Evolutionary conservation across 306 rosid genomes (phyloP).

Genomic region (Sechiopsis laciniata): DNA sequence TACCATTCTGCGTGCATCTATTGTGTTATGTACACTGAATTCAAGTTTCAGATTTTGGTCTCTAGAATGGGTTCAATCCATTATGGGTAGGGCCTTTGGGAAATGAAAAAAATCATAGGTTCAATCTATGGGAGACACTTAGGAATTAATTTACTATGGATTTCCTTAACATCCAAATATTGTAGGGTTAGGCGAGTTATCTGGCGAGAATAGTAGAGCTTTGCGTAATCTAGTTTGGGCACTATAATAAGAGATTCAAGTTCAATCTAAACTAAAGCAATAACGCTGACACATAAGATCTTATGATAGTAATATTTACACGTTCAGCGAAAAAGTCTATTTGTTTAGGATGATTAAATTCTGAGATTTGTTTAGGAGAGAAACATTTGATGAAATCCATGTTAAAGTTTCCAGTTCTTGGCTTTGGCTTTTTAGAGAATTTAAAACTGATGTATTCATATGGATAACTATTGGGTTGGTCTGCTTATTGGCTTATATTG

Average conservation of each 20-base stretch:
- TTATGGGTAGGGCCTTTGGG: too few species aligned
- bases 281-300: background rate
- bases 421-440: background rate
- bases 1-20: constrained; percentile 1
- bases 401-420: background rate
- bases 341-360: background rate
- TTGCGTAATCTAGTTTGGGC: too few species aligned
- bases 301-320: background rate
- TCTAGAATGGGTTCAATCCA: background rate
- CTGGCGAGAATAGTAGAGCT: too few species aligned
- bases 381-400: too few species aligned
- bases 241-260: background rate
- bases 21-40: background rate
- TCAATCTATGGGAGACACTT: too few species aligned
- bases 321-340: background rate
- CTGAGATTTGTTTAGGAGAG: too few species aligned
- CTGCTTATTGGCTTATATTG: background rate
- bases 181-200: too few species aligned
- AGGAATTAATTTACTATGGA: too few species aligned
- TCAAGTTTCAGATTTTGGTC: background rate
- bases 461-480: background rate
- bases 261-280: background rate
- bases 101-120: too few species aligned
- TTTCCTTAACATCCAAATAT: too few species aligned
- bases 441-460: background rate